These are phyloP conservation scores for Houttuynia cordata DNA, from an alignment of 164 flowering plant genomes.

Conservation along the genomic window DNA sequence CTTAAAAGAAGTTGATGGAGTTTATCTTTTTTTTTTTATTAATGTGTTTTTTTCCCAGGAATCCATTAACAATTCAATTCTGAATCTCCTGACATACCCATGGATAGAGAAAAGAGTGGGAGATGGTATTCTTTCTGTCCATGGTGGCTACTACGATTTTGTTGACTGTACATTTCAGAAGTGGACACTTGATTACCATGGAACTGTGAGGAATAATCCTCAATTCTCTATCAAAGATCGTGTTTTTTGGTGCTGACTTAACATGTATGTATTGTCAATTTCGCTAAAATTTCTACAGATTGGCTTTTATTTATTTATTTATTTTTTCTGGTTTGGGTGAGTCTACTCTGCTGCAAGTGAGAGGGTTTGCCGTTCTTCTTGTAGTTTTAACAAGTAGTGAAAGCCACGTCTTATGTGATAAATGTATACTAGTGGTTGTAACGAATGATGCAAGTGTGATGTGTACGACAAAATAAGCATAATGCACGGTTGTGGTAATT, in stretches of 20 bases:
- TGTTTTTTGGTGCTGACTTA: slow-evolving; percentile 47
- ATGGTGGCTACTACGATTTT: slow-evolving; percentile 94
- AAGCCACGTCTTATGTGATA: not conserved
- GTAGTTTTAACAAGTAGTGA: not conserved
- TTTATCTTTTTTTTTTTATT: not conserved
- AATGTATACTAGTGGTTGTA: not conserved
- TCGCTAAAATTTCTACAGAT: not conserved
- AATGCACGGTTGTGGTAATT: too few species aligned
- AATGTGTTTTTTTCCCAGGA: slow-evolving; percentile 34
- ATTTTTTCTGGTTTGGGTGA: not conserved
- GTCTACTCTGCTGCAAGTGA: not conserved
- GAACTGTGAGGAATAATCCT: slow-evolving; percentile 15
- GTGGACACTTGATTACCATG: slow-evolving; percentile 72
- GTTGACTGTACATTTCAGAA: slow-evolving; percentile 82
- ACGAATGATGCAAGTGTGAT: too few species aligned
- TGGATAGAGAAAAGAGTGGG: slow-evolving; percentile 77
- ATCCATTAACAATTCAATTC: slow-evolving; percentile 60
- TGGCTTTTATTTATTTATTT: not conserved
- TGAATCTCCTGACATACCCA: slow-evolving; percentile 67
- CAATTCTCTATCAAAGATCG: slow-evolving; percentile 25
- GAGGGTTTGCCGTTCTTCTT: too few species aligned
- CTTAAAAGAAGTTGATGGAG: not conserved
- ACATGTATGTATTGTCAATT: not conserved
- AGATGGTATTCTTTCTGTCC: slow-evolving; percentile 46
- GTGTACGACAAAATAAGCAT: too few species aligned